These are phyloP conservation scores for Veloboletus limbatus DNA, from an alignment of 1,284 basidiomycete species.

Conservation along the genomic window DNA sequence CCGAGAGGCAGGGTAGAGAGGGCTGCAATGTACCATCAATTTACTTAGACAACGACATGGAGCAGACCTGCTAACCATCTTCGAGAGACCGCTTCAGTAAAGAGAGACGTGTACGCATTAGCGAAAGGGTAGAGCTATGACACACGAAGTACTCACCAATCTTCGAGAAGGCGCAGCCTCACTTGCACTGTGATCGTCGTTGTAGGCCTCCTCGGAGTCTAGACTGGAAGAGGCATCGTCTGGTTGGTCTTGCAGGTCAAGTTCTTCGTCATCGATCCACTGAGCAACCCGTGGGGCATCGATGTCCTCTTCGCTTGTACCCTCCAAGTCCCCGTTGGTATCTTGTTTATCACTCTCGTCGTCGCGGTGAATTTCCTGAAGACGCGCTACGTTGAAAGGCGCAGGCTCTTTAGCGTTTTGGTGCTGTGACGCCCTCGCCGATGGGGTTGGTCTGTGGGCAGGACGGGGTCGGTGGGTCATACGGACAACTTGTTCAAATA, in stretches of 20 bases:
- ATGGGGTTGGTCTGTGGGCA: not conserved
- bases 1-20: conserved; percentile 62
- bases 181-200: conserved; percentile 12
- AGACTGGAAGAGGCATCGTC: conserved; percentile 22
- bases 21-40: conserved; percentile 36
- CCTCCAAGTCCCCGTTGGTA: not conserved
- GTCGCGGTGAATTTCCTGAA: not conserved
- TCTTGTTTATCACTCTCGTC: not conserved
- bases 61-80: conserved; percentile 21
- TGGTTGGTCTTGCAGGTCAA: conserved; percentile 27
- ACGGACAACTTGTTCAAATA: too few species aligned
- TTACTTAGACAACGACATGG: conserved; percentile 1
- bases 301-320: conserved; percentile 30
- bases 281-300: conserved; percentile 52
- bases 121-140: not conserved
- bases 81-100: conserved; percentile 22
- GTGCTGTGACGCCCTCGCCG: not conserved
- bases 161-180: conserved; percentile 28
- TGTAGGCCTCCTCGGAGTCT: conserved; percentile 27
- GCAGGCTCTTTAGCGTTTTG: too few species aligned
- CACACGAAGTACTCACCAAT: conserved; percentile 20
- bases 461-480: conserved; percentile 17
- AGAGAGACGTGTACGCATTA: conserved; percentile 33
- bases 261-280: conserved; percentile 56
- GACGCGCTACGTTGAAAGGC: too few species aligned